A percentile compares a stretch with the other conserved stretches of the same genome.
phyloP scores from a whole-genome alignment of 1,139 yeast genomes.

The Suhomyces kunorum region DNA sequence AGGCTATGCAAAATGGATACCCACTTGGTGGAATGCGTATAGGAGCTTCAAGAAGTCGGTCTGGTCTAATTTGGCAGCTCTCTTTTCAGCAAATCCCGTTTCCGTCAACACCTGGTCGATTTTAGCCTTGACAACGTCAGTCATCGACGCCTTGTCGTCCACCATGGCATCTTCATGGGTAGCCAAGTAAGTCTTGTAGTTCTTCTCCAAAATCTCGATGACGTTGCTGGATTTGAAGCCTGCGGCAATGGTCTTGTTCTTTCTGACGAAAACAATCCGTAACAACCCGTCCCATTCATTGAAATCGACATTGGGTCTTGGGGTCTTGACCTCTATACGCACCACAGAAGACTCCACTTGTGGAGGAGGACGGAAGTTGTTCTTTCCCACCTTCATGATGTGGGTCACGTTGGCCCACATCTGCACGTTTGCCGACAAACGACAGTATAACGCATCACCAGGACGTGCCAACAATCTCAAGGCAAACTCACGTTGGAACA shows the following conservation, averaged over 20 bases:
- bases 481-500: constrained; percentile 98
- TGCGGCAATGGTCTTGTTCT: constrained; percentile 89
- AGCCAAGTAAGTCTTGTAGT: constrained; percentile 79
- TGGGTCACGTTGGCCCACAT: constrained; percentile 99
- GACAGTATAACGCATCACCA: constrained; percentile 88
- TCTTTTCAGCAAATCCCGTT: constrained; percentile 79
- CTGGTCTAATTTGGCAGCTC: constrained; percentile 94
- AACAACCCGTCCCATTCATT: constrained; percentile 97
- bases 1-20: constrained; percentile 85
- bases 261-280: constrained; percentile 87
- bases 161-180: constrained; percentile 52
- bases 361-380: constrained; percentile 98
- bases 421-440: constrained; percentile 93
- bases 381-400: constrained; percentile 96
- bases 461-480: constrained; percentile 90
- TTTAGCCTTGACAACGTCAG: constrained; percentile 54
- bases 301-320: constrained; percentile 89
- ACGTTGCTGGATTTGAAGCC: constrained; percentile 86
- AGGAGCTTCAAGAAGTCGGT: constrained; percentile 85
- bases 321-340: constrained; percentile 84
- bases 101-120: constrained; percentile 68
- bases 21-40: constrained; percentile 95
- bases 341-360: constrained; percentile 97
- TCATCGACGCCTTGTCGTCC: constrained; percentile 48
- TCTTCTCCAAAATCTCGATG: constrained; percentile 81